Evolutionary conservation across 192 early-diverging fungal species (phyloP).

Genomic region (Entrophospora sp.): DNA sequence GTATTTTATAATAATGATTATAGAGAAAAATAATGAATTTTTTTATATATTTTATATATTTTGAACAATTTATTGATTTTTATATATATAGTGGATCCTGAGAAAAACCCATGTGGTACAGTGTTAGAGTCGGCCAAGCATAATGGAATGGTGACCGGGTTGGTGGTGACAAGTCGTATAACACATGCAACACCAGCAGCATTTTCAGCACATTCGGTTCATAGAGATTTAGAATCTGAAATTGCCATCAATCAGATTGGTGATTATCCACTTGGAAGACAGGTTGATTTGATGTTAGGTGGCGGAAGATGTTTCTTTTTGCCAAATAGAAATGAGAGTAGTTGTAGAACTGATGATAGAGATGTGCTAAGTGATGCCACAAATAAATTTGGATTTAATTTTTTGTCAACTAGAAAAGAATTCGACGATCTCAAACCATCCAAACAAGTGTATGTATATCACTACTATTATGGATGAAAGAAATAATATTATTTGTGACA

Average conservation of each 20-base stretch:
- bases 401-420: constrained; percentile 39
- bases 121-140: constrained; percentile 89
- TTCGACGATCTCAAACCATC: constrained; percentile 47
- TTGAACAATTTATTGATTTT: too few species aligned
- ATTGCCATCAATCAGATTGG: constrained; percentile 90
- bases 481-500: too few species aligned
- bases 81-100: constrained; percentile 55
- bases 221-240: constrained; percentile 71
- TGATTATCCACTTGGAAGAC: constrained; percentile 74
- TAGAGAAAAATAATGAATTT: too few species aligned
- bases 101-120: constrained; percentile 73
- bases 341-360: constrained; percentile 70
- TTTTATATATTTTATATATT: too few species aligned
- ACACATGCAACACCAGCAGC: constrained; percentile 85
- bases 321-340: constrained; percentile 47
- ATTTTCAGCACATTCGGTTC: constrained; percentile 70
- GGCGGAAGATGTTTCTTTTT: constrained; percentile 86
- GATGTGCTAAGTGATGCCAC: constrained; percentile 53
- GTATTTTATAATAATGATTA: too few species aligned
- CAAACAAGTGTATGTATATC: neutral
- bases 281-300: constrained; percentile 82
- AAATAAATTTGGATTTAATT: constrained; percentile 54
- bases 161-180: constrained; percentile 90
- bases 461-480: too few species aligned
- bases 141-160: constrained; percentile 70